phyloP scores from a whole-genome alignment of 1,284 basidiomycete genomes.

The Apiotrichum laibachii region DNA sequence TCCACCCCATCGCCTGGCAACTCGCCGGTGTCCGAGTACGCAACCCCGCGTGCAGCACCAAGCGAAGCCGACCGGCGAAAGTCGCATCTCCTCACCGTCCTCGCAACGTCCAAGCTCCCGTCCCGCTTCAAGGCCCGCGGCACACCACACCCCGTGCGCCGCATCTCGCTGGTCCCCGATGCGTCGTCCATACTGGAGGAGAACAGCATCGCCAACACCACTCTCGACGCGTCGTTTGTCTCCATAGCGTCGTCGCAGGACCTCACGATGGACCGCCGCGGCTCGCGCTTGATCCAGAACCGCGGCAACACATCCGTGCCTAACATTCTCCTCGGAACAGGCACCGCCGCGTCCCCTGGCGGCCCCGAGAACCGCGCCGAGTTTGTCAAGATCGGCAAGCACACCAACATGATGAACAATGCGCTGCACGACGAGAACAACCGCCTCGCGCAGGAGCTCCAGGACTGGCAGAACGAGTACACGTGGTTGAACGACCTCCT shows the following conservation, averaged over 20 bases:
- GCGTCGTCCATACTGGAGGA: slow-evolving; percentile 35
- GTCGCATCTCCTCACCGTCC: slow-evolving; percentile 42
- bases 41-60: slow-evolving; percentile 36
- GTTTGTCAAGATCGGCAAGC: slow-evolving; percentile 48
- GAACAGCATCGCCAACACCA: slow-evolving; percentile 7
- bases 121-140: slow-evolving; percentile 25
- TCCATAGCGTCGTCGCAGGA: slow-evolving; percentile 50
- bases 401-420: slow-evolving; percentile 50
- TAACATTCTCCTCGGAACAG: slow-evolving; percentile 31
- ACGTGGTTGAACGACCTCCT: slow-evolving; percentile 28
- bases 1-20: slow-evolving; percentile 12
- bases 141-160: slow-evolving; percentile 41
- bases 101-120: slow-evolving; percentile 32
- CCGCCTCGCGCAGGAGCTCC: slow-evolving; percentile 41
- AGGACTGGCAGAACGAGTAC: slow-evolving; percentile 43
- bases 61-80: slow-evolving; percentile 41
- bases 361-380: slow-evolving; percentile 38
- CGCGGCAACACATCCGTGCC: slow-evolving; percentile 47
- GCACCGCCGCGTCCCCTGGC: slow-evolving; percentile 15
- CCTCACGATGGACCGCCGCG: slow-evolving; percentile 45
- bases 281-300: slow-evolving; percentile 24
- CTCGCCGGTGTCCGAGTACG: neutral
- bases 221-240: slow-evolving; percentile 41
- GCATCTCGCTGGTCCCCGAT: slow-evolving; percentile 30
- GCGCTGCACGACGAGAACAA: slow-evolving; percentile 44